These are phyloP conservation scores for Porogramme epimiltina DNA, from an alignment of 1,284 basidiomycete genomes.

Conservation along the genomic window DNA sequence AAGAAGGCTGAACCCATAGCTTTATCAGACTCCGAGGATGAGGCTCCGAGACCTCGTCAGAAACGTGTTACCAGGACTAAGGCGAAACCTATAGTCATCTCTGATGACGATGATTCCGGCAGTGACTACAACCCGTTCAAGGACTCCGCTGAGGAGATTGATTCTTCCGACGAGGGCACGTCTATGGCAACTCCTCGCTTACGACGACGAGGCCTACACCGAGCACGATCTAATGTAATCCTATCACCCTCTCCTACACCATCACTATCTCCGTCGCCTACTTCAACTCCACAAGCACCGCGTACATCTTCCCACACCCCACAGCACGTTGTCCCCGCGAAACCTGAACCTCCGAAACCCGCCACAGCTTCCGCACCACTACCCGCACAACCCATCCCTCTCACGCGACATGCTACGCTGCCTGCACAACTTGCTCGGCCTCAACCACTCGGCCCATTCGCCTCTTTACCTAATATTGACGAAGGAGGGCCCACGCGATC, in stretches of 20 bases:
- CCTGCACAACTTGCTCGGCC: constrained; percentile 7
- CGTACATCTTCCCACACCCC: background rate
- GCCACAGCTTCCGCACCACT: background rate
- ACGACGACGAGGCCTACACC: constrained; percentile 3
- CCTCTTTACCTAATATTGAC: constrained; percentile 14
- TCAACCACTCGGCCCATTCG: constrained; percentile 5
- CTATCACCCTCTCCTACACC: constrained; percentile 14
- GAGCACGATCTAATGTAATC: constrained; percentile 6
- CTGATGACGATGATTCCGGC: constrained; percentile 47
- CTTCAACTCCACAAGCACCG: constrained; percentile 1
- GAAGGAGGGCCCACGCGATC: constrained; percentile 37
- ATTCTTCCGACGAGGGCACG: constrained; percentile 12
- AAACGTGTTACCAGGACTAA: constrained; percentile 21
- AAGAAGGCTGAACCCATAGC: constrained; percentile 2
- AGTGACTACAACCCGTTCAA: constrained; percentile 16
- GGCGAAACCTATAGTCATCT: constrained; percentile 33
- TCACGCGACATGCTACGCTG: constrained; percentile 5
- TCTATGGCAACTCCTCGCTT: constrained; percentile 24
- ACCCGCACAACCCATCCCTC: background rate
- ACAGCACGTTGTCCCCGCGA: background rate
- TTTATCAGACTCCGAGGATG: constrained; percentile 28
- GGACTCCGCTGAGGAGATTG: background rate
- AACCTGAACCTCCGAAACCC: background rate
- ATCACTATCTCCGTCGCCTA: constrained; percentile 11
- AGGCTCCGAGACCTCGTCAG: constrained; percentile 16